phyloP scores from a whole-genome alignment of 2,329 filamentous ascomycete genomes.

The Aspergillus ustus region DNA sequence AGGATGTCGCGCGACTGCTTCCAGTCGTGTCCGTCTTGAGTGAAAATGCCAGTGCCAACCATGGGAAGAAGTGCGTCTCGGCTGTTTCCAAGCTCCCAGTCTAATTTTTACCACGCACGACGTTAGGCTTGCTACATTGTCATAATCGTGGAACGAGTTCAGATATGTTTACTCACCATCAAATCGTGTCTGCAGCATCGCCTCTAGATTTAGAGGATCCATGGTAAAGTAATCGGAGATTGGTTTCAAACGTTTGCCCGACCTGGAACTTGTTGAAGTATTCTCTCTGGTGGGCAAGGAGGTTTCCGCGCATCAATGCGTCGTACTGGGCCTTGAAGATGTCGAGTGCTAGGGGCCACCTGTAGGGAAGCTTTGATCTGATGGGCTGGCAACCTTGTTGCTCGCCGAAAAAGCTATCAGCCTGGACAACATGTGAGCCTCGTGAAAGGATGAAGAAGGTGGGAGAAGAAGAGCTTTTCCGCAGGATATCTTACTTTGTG shows the following conservation, averaged over 20 bases:
- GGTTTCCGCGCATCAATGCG: not conserved
- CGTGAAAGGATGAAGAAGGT: too few relatives aligned
- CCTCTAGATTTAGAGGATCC: not conserved
- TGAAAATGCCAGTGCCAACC: slow-evolving; percentile 20
- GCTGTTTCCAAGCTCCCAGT: slow-evolving; percentile 3
- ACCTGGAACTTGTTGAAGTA: not conserved
- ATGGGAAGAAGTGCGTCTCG: slow-evolving; percentile 2
- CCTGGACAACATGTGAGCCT: not conserved
- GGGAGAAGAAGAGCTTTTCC: not conserved
- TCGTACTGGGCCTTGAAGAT: slow-evolving; percentile 2
- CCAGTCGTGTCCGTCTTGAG: slow-evolving; percentile 25
- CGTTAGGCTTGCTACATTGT: too few relatives aligned
- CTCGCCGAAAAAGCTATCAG: not conserved
- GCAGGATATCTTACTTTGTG: not conserved
- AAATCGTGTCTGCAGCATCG: slow-evolving; percentile 2
- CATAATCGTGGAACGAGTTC: too few relatives aligned
- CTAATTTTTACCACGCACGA: too few relatives aligned
- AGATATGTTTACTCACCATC: not conserved
- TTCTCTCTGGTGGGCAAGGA: slow-evolving; percentile 1
- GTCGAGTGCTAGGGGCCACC: not conserved
- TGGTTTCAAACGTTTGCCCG: slow-evolving; percentile 6
- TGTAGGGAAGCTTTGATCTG: not conserved
- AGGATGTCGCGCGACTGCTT: slow-evolving; percentile 38
- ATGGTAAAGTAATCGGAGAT: slow-evolving; percentile 3
- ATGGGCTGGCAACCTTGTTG: slow-evolving; percentile 5